Evolutionary conservation across 768 basidiomycete species (phyloP).

Genomic region (Pleurotus pulmonarius): DNA sequence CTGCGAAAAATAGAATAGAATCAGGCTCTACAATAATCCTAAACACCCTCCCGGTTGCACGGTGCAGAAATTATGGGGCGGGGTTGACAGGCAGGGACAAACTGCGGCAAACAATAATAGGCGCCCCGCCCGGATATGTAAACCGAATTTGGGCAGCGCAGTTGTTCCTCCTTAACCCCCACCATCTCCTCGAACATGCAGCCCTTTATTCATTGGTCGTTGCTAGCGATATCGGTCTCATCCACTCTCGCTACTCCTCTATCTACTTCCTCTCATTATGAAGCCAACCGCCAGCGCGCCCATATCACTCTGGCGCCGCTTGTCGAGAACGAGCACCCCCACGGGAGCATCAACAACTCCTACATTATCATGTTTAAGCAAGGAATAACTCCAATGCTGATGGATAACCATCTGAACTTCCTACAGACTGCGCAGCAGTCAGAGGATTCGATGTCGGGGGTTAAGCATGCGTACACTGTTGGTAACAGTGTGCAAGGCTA

Average conservation of each 20-base stretch:
- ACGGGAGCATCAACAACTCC: conserved; percentile 81
- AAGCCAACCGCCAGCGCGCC: conserved; percentile 29
- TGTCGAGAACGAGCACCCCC: conserved; percentile 52
- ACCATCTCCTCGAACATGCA: conserved; percentile 37
- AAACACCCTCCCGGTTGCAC: too few species aligned
- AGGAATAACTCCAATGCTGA: conserved; percentile 48
- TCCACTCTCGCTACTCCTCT: conserved; percentile 42
- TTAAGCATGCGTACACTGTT: conserved; percentile 65
- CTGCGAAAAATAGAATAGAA: too few species aligned
- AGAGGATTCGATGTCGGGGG: conserved; percentile 41
- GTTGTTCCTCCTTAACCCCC: conserved; percentile 5
- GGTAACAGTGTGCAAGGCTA: conserved; percentile 73
- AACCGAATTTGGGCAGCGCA: conserved; percentile 4
- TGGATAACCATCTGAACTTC: conserved; percentile 78
- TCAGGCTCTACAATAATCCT: too few species aligned
- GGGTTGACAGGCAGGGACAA: background rate
- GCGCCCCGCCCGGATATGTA: background rate
- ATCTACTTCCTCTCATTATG: conserved; percentile 10
- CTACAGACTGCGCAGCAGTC: conserved; percentile 58
- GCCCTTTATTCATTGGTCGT: conserved; percentile 35
- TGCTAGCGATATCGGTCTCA: conserved; percentile 37
- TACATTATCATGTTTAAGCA: conserved; percentile 92
- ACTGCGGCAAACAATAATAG: background rate
- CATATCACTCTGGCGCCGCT: conserved; percentile 60
- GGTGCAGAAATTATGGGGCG: too few species aligned